Conservation (phyloP, 805 yeast species). For the Candida ficus region DNA sequence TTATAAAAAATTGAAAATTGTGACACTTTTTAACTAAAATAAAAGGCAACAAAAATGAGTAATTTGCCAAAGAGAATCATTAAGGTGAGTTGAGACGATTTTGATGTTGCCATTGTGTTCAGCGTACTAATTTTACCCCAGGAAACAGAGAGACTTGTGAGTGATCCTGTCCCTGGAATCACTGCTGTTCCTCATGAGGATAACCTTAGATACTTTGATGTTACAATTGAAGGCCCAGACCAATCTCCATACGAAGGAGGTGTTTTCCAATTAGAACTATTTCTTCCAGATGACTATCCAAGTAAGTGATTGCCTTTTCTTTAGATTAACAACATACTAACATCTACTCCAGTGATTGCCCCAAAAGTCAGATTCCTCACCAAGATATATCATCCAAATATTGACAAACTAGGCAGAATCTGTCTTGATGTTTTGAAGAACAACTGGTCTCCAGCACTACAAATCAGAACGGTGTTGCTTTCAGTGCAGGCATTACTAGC, state of each 20-base stretch:
- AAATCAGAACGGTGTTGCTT: conserved; percentile 84
- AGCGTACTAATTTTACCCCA: conserved; percentile 16
- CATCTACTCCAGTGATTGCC: conserved; percentile 58
- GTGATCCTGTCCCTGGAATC: conserved; percentile 97
- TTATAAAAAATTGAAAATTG: too few species aligned
- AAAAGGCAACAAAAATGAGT: conserved; percentile 3
- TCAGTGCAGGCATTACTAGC: conserved; percentile 92
- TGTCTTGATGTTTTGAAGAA: conserved; percentile 92
- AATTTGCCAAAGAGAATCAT: conserved; percentile 84
- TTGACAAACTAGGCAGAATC: conserved; percentile 90
- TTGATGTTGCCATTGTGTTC: not conserved
- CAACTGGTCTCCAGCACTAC: conserved; percentile 98
- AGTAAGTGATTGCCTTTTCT: conserved; percentile 31
- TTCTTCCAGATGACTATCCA: conserved; percentile 94
- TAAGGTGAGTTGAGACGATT: conserved; percentile 44
- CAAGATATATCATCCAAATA: conserved; percentile 93
- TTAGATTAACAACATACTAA: too few species aligned
- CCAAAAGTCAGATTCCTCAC: conserved; percentile 94
- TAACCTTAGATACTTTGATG: conserved; percentile 88
- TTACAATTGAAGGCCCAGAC: conserved; percentile 85
- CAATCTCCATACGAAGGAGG: conserved; percentile 92
- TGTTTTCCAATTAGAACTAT: conserved; percentile 75
- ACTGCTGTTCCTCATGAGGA: conserved; percentile 92
- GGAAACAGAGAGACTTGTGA: conserved; percentile 88
- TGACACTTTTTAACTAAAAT: not conserved